A percentile compares a stretch with the other conserved stretches of the same genome.
phyloP scores from a whole-genome alignment of 2,329 filamentous ascomycete genomes.

The Leptographium radiaticola region DNA sequence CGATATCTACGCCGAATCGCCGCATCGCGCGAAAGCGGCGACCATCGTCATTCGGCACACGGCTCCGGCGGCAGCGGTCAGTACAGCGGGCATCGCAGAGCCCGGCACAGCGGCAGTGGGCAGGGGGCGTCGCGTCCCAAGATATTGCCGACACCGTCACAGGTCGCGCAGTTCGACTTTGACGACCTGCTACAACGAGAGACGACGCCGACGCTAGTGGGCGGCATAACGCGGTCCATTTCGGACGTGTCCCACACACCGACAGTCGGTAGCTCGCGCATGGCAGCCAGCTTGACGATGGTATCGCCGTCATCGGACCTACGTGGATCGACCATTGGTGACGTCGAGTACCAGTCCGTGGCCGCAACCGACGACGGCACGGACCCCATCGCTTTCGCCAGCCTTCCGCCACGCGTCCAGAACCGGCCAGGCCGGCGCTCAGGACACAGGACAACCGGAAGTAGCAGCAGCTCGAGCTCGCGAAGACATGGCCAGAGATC shows the following conservation, averaged over 20 bases:
- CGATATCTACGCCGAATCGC: constrained; percentile 34
- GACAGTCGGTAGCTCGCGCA: neutral
- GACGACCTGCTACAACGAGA: constrained; percentile 24
- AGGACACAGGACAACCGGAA: constrained; percentile 8
- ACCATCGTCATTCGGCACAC: neutral
- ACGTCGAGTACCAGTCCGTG: neutral
- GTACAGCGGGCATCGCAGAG: neutral
- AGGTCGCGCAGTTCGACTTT: constrained; percentile 28
- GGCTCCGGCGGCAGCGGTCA: neutral
- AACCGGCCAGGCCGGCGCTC: constrained; percentile 12
- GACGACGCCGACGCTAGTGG: constrained; percentile 3
- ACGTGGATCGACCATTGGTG: neutral
- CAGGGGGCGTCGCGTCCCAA: constrained; percentile 5
- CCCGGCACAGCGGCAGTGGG: neutral
- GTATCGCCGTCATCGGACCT: neutral
- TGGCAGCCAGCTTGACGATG: neutral
- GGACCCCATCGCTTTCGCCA: constrained; percentile 16
- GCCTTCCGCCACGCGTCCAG: constrained; percentile 10
- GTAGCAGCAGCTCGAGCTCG: constrained; percentile 24
- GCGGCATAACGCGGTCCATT: constrained; percentile 10
- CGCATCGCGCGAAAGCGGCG: constrained; percentile 14
- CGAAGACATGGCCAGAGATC: constrained; percentile 16
- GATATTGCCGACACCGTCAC: constrained; percentile 26
- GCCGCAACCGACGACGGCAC: neutral
- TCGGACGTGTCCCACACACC: constrained; percentile 8